Conservation (phyloP, 2,329 filamentous ascomycete genomes). For the Fonsecaea monophora region DNA sequence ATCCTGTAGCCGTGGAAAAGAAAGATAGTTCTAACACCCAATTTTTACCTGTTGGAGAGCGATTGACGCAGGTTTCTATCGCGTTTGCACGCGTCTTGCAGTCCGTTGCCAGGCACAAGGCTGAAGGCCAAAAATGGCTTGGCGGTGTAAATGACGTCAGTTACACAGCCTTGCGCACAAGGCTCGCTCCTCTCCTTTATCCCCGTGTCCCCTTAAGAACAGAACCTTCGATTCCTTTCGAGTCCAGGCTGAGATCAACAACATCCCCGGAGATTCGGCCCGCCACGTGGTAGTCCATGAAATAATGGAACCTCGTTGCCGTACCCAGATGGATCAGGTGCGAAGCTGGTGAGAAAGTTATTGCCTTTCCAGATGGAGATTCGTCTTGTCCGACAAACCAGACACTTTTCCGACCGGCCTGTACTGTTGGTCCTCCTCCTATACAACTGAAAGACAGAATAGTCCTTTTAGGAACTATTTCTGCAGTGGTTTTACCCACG, state of each 20-base stretch:
- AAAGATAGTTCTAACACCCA: neutral
- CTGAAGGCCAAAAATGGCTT: neutral
- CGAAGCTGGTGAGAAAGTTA: neutral
- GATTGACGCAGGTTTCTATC: neutral
- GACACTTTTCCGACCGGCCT: constrained; percentile 7
- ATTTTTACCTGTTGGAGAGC: neutral
- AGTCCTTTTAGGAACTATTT: neutral
- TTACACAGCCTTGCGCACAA: neutral
- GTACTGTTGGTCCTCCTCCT: constrained; percentile 11
- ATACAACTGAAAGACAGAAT: neutral
- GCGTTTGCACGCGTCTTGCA: constrained; percentile 8
- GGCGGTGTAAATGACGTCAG: neutral
- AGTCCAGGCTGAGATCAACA: neutral
- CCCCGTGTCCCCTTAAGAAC: neutral
- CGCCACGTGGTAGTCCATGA: neutral
- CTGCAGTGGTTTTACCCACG: neutral
- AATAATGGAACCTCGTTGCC: neutral
- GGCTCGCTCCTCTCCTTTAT: no score
- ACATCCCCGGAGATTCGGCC: neutral
- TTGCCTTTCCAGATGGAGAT: constrained; percentile 14
- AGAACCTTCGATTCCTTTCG: neutral
- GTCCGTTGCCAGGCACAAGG: neutral
- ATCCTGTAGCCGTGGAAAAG: neutral
- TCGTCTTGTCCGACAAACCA: constrained; percentile 8
- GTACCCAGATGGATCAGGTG: neutral